Percentiles rank a stretch among this genome's conserved stretches.
phyloP scores from a whole-genome alignment of 2,329 filamentous ascomycete genomes.

The Ceratocystis colombiana region DNA sequence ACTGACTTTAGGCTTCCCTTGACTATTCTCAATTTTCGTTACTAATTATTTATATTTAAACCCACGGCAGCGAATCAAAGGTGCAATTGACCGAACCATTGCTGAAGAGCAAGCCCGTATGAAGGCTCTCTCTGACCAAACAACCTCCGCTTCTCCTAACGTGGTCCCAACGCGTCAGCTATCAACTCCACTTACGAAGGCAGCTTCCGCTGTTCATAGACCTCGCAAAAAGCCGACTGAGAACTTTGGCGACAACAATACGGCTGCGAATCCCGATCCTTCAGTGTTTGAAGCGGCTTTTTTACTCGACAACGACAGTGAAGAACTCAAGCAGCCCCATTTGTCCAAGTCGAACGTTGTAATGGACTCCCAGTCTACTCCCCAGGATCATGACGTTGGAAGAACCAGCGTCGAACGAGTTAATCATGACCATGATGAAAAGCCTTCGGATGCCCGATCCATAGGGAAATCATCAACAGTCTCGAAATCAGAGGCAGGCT shows the following conservation, averaged over 20 bases:
- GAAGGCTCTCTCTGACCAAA: constrained; percentile 42
- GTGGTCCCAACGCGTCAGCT: constrained; percentile 36
- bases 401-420: not conserved
- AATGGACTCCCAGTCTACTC: not conserved
- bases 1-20: too few relatives aligned
- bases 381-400: not conserved
- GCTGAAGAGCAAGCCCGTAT: constrained; percentile 85
- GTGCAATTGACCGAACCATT: constrained; percentile 75
- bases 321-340: constrained; percentile 46
- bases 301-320: constrained; percentile 61
- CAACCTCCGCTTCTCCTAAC: constrained; percentile 33
- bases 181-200: constrained; percentile 27
- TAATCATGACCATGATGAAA: not conserved
- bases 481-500: constrained; percentile 25
- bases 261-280: constrained; percentile 57
- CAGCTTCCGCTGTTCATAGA: constrained; percentile 28
- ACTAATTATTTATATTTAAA: not conserved
- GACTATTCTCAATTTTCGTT: not conserved
- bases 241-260: constrained; percentile 33
- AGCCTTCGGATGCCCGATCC: not conserved
- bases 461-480: not conserved
- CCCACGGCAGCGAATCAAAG: constrained; percentile 58
- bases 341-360: constrained; percentile 25
- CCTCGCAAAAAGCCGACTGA: constrained; percentile 30
- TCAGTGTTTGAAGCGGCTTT: constrained; percentile 81